Base-by-base conservation (phyloP, 768 basidiomycete genomes). In the Mycena chlorophos region DNA sequence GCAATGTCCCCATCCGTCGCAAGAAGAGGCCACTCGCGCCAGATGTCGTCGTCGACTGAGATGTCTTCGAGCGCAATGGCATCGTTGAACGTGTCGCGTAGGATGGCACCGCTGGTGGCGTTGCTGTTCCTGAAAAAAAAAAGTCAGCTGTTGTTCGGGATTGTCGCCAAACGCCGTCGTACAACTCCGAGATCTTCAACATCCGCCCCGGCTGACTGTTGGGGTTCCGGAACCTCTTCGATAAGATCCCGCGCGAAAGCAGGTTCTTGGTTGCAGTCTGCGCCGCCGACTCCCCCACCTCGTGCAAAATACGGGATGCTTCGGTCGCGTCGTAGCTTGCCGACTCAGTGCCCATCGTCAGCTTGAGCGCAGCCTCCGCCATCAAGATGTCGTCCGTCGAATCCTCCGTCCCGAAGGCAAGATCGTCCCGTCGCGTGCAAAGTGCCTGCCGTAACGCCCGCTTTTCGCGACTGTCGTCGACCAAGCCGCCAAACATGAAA, bases 1-100 rank as follows among this genome's bases (percentile, higher is more conserved):
- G 89, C 88, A 47, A 85, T 76, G 60, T 94, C 91, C 6, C 94
- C 93, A 60, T 93, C 92, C 2, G 83, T 83, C 3, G 91, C 84
- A 27, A 88, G 73, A 43, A 92, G 67, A 0, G 90, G 83, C 94
- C 94, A 97, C 52, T 88, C 85, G 43, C 84, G 79, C 80, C 84
- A 88, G 1, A 73, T 75, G 5, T 78, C 73, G 12, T 78, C 78
- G 38, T 78, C 76, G 23, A 69, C 63, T 22, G 80, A 76, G 14
- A 83, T 69, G 4, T 85, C 83, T 52, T 89, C 85, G 29, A 91
- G 68, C 14, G 82, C 75, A 22, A 73, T 65, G 2, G 92, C 89
- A 65, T 94, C 91, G 57, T 85, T 81, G 63, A 85, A 88, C 20
- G 87, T 74, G 48, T 91, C 87, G 25, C 72, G 73, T 3, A 82